Evolutionary conservation across 768 basidiomycete species (phyloP).

Genomic region (Lepiota brunneoincarnata): DNA sequence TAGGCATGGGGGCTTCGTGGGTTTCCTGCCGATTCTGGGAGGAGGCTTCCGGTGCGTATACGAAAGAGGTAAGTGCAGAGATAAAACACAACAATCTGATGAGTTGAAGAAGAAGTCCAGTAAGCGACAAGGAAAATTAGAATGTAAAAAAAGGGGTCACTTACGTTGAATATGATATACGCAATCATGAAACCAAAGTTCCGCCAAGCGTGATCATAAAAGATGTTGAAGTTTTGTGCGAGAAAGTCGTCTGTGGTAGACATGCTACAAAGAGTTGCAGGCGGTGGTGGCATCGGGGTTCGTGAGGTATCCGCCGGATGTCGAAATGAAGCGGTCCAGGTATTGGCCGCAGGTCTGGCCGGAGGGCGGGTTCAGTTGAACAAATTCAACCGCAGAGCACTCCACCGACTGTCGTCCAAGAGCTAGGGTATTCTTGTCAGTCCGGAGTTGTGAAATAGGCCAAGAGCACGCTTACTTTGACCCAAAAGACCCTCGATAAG

Average conservation of each 20-base stretch:
- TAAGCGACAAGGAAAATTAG: not conserved
- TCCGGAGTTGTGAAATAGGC: constrained; percentile 25
- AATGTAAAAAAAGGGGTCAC: constrained; percentile 18
- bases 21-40: constrained; percentile 21
- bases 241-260: constrained; percentile 62
- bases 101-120: not conserved
- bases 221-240: constrained; percentile 47
- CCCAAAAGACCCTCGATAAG: constrained; percentile 48
- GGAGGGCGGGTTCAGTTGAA: constrained; percentile 47
- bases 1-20: constrained; percentile 14
- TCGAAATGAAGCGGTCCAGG: constrained; percentile 44
- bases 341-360: constrained; percentile 54
- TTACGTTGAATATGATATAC: constrained; percentile 48
- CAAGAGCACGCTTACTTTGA: constrained; percentile 43
- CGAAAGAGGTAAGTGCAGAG: constrained; percentile 52
- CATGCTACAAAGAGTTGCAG: constrained; percentile 60
- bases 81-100: constrained; percentile 40
- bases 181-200: constrained; percentile 51
- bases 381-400: constrained; percentile 54
- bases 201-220: constrained; percentile 52
- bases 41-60: constrained; percentile 31
- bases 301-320: constrained; percentile 53
- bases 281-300: constrained; percentile 49
- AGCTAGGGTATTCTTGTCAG: constrained; percentile 21
- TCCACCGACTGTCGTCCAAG: constrained; percentile 39